Evolutionary conservation across 2,329 filamentous ascomycete genomes (phyloP), one percentile per base, ranked within the genome.

Genomic region (Penicillium fuscoglaucum): DNA sequence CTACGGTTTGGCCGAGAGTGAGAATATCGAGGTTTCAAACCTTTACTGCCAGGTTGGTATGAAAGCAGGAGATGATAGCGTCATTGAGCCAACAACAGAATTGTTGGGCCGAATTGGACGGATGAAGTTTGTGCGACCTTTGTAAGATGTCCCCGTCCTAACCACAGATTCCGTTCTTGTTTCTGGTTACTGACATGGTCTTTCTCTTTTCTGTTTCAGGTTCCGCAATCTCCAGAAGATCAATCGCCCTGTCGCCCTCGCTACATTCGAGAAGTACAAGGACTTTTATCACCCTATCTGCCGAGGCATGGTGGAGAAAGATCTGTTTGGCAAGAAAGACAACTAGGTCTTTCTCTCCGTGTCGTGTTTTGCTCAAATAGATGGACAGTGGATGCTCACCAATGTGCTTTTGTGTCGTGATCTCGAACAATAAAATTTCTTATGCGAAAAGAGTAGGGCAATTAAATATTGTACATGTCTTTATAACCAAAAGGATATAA

Each of bases 281-380:
- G 88, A 92, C 62, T 98, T 98, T 72, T 99, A 98, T 73, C 93
- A 98, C 72, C 95, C 95, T 2, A 97, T 98, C 67, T 97, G 93
- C 74, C 85, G 86, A 61, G 85, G 82, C 8, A 90, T 96, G 86
- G 87, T 96, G 3, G 90, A 91, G 78, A 97, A 96, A 82, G 90
- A 96, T 74, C 76, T 96, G 37, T 83, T 82, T 67, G 80, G 80
- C 8, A 72, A 74, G 52, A 72, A 72, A 58, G 67, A 68, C 15
- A 52, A 52, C 46, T 56, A 59, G 37, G n/a, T 33, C 21, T 21
- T 41, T 37, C 28, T 29, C 33, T 15, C 17, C 9, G 8, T 21
- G 3, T 26, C 28, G 6, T 31, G 12, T 52, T 44, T 24, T 48
- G 9, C 21, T 48, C 31, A 8, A 37, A 10, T 37, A n/a, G 31